A percentile compares a stretch with the other conserved stretches of the same genome.
Evolutionary conservation across 2,329 filamentous ascomycete genomes (phyloP).

Genomic region (Xylaria sp.): DNA sequence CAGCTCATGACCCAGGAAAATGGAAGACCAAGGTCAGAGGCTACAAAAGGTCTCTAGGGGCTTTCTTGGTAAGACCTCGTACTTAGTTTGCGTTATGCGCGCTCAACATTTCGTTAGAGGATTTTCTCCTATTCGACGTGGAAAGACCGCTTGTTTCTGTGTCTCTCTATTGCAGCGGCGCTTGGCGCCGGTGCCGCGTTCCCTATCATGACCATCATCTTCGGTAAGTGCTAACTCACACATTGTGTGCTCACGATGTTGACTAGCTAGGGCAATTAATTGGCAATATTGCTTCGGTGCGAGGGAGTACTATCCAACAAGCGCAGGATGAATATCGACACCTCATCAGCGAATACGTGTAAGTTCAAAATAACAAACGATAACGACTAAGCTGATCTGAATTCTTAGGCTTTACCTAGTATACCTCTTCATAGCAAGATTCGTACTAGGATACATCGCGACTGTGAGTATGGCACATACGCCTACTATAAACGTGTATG

Average conservation of each 20-base stretch:
- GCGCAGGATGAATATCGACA: constrained; percentile 47
- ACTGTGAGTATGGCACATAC: constrained; percentile 54
- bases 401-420: constrained; percentile 71
- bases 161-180: constrained; percentile 42
- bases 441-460: constrained; percentile 70
- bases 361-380: constrained; percentile 38
- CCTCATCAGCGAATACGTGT: constrained; percentile 59
- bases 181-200: constrained; percentile 48
- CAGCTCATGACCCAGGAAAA: constrained; percentile 31
- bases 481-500: background rate
- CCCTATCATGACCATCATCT: constrained; percentile 66
- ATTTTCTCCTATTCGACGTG: constrained; percentile 49
- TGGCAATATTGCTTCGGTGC: constrained; percentile 57
- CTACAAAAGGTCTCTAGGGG: constrained; percentile 40
- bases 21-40: constrained; percentile 34
- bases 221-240: constrained; percentile 53
- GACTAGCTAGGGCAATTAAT: constrained; percentile 55
- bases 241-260: constrained; percentile 6
- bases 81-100: background rate
- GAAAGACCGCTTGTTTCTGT: constrained; percentile 44
- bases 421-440: constrained; percentile 75
- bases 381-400: background rate
- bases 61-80: constrained; percentile 43
- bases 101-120: constrained; percentile 41
- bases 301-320: constrained; percentile 36